Percentiles rank a stretch among this genome's conserved stretches.
phyloP scores from a whole-genome alignment of 2,329 filamentous ascomycete genomes.

The Bretziella fagacearum region DNA sequence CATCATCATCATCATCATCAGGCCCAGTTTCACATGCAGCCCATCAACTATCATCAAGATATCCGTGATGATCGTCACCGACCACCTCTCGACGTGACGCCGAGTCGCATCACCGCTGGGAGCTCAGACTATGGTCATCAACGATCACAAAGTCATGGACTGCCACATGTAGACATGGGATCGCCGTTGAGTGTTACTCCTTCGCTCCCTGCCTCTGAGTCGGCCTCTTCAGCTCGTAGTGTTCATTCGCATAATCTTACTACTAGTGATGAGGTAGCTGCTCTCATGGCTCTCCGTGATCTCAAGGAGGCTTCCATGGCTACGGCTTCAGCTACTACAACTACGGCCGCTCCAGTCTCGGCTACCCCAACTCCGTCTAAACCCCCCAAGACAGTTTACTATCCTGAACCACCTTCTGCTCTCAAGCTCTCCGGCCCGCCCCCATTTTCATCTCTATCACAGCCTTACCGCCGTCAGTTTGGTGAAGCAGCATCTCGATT shows the following conservation, averaged over 20 bases:
- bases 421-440: not conserved
- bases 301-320: slow-evolving; percentile 8
- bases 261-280: slow-evolving; percentile 13
- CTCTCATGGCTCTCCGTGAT: slow-evolving; percentile 12
- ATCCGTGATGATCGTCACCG: not conserved
- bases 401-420: slow-evolving; percentile 7
- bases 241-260: slow-evolving; percentile 6
- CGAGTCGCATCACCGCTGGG: not conserved
- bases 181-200: slow-evolving; percentile 7
- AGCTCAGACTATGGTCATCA: not conserved
- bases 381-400: slow-evolving; percentile 7
- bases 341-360: not conserved
- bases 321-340: not conserved
- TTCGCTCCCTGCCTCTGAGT: slow-evolving; percentile 5
- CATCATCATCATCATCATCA: no score
- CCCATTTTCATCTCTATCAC: not conserved
- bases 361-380: not conserved
- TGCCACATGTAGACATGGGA: not conserved
- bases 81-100: not conserved
- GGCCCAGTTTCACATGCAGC: no score
- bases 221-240: slow-evolving; percentile 4
- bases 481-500: not conserved
- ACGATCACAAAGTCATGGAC: not conserved
- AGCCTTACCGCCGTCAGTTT: slow-evolving; percentile 12
- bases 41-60: not conserved